Evolutionary conservation across 2,329 filamentous ascomycete genomes (phyloP), one percentile per base, ranked within the genome.

Genomic region (Chaetomium sp.): DNA sequence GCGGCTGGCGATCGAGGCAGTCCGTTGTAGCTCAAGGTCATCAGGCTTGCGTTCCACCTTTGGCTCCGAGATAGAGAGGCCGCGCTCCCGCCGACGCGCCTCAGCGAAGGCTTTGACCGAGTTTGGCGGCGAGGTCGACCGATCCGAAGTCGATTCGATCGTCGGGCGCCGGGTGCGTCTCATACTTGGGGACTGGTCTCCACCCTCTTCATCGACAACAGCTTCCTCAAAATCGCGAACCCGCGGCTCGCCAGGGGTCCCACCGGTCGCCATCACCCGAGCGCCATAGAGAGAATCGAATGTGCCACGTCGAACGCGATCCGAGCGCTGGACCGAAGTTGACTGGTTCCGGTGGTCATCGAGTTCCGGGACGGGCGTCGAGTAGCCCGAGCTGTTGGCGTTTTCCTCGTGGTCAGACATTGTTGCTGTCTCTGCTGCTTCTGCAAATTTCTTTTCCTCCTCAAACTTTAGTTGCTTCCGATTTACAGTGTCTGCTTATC

Each of bases 91-190:
- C 57, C 90, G 88, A 50, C 90, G 87, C 54, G 89, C 89, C 66
- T 94, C 89, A 14, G 94, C 94, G 71, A 99, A 99, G 4, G 94
- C 94, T 70, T 97, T 95, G 51, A 99, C 91, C 0, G 94, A 99
- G 71, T 96, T 99, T 6, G 94, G 94, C 9, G 92, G 92, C 5
- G 94, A 97, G 2, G 82, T 76, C 1, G 89, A 90, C 54, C 89
- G 81, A 48, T 81, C 79, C 32, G 74, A 70, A 46, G 76, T 70
- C 1, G 81, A 81, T 36, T 78, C 79, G 53, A 86, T 74, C 50
- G 80, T 80, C 55, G 79, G 76, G 55, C 81, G 79, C 12, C 82
- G 80, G 56, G 72, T 74, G 40, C 74, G 77, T 6, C 72, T 70
- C 36, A 67, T 62, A 14, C 68, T 68, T 6, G 74, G 73, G n/a